Base-by-base conservation (phyloP, 2,329 filamentous ascomycete genomes). In the Colletotrichum melonis region DNA sequence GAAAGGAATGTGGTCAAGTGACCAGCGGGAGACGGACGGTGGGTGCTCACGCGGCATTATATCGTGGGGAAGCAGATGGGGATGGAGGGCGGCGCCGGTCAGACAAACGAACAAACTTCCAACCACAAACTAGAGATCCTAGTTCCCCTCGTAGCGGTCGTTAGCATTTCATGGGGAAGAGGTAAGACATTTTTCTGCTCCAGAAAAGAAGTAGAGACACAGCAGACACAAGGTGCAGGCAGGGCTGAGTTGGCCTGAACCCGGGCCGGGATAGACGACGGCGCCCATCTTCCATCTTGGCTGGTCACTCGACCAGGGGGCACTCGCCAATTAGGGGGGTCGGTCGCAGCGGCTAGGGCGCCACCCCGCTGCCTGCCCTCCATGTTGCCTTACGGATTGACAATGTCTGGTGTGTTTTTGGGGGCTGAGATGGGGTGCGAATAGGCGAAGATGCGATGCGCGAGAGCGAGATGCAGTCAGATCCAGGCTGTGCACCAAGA, bases 31-130 rank as follows among this genome's bases (percentile, higher is more conserved):
- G 26, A 19, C 32, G 14, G 67, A 22, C 19, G 24, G 42, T 35
- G 62, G 71, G 60, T 71, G 71, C 71, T 73, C 71, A 73, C 71
- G 71, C n/a, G 71, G 56, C 62, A 65, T 71, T 73, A 73, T 73
- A 73, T 71, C 63, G 32, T 38, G 63, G 59, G 59, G 67, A 54
- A 69, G 55, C 49, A 42, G 24, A 60, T 24, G 52, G 52, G 38
- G 68, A 67, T 54, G 63, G 68, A 59, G 63, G 62, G 62, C 35
- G 54, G 30, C 28, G 62, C 35, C 63, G 35, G 46, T 73, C 46
- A 73, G 70, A 73, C 70, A 73, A 49, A 49, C 32, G n/a, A 32
- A 55, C 22, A 9, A 32, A 46, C 57, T 42, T 35, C 42, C 66
- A 64, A 49, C 66, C 38, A 69, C n/a, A 5, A 16, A 56, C 46